phyloP scores from a whole-genome alignment of 257 asterid genomes.

The Solanum phureja region DNA sequence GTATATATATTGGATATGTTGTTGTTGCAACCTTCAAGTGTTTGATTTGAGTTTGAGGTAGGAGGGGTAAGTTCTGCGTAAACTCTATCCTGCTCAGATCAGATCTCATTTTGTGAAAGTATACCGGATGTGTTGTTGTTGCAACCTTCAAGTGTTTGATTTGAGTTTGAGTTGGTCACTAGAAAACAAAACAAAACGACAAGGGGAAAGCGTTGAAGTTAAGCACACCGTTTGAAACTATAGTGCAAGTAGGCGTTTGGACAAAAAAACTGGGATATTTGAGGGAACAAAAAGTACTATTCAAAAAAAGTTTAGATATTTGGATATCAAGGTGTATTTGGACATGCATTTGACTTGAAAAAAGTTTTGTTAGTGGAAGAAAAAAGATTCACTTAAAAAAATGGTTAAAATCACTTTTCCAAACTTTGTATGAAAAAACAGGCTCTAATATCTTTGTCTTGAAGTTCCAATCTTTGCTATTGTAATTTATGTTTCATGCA shows the following conservation, averaged over 20 bases:
- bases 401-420: not conserved
- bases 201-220: not conserved
- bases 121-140: not conserved
- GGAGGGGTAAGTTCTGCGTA: not conserved
- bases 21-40: not conserved
- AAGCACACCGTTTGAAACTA: not conserved
- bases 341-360: not conserved
- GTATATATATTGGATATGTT: no score
- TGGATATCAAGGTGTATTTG: not conserved
- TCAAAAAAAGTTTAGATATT: not conserved
- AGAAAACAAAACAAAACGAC: not conserved
- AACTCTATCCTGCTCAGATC: not conserved
- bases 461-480: not conserved
- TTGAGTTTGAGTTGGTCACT: not conserved
- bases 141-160: not conserved
- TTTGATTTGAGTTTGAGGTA: not conserved
- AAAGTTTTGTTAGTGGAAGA: not conserved
- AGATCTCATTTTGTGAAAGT: not conserved
- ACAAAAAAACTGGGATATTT: not conserved
- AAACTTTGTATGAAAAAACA: not conserved
- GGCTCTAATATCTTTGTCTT: not conserved
- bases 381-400: not conserved
- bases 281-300: not conserved
- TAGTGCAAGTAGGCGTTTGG: not conserved
- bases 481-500: not conserved